phyloP scores from a whole-genome alignment of 1,284 basidiomycete species.

The Heterobasidion occidentale region DNA sequence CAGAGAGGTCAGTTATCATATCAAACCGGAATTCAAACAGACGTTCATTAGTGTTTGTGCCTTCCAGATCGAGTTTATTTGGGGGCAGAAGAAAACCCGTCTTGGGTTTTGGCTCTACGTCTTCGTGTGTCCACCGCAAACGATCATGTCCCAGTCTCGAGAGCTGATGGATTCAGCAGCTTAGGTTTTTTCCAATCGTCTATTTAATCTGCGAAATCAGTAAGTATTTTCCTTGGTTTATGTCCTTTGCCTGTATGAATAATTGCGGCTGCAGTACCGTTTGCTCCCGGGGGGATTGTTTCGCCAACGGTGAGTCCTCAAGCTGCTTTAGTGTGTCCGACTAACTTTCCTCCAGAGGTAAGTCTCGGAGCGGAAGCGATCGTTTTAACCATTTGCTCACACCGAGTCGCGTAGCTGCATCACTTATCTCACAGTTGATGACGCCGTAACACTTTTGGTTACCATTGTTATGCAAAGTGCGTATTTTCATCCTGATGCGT shows the following conservation, averaged over 20 bases:
- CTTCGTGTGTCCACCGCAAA: slow-evolving; percentile 12
- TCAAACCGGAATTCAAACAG: too few relatives aligned
- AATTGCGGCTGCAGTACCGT: slow-evolving; percentile 4
- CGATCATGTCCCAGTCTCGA: too few relatives aligned
- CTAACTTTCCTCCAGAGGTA: neutral
- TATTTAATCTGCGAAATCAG: slow-evolving; percentile 9
- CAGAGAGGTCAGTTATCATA: neutral
- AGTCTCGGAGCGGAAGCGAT: neutral
- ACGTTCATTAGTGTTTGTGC: too few relatives aligned
- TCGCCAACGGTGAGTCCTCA: slow-evolving; percentile 6
- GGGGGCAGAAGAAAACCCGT: slow-evolving; percentile 12
- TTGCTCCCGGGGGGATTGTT: slow-evolving; percentile 5
- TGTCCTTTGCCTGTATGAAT: neutral
- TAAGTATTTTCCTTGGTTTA: slow-evolving; percentile 1
- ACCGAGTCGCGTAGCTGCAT: slow-evolving; percentile 8
- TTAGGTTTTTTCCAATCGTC: slow-evolving; percentile 12
- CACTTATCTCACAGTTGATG: slow-evolving; percentile 13
- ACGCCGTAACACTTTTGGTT: slow-evolving; percentile 11
- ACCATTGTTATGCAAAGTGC: slow-evolving; percentile 14
- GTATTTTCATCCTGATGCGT: neutral
- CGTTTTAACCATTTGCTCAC: too few relatives aligned
- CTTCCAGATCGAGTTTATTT: slow-evolving; percentile 12
- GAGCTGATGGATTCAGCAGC: slow-evolving; percentile 5
- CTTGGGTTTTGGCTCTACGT: slow-evolving; percentile 15
- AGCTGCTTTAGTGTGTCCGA: too few relatives aligned